Base-by-base conservation (phyloP, 805 yeast species). In the Metschnikowia peoriensis region DNA sequence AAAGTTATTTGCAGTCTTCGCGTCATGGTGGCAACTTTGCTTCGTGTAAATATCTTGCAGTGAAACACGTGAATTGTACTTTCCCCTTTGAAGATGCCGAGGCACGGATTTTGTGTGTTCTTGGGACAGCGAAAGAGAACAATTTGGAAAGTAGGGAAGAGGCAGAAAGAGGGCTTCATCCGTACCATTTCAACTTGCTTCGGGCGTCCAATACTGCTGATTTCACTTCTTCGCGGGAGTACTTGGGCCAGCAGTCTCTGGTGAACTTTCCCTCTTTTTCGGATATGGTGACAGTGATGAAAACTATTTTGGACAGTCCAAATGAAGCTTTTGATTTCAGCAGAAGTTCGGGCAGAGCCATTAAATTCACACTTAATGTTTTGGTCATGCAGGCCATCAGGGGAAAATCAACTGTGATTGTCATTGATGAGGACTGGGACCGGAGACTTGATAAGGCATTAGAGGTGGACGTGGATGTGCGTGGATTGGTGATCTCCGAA, bases 141-240 rank as follows among this genome's bases (percentile, higher is more conserved):
- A 76, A 85, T 51, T 76, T 88, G 1, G 96, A 89, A 59, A 83
- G 89, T 0, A 72, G 85, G 2, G 96, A 90, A 61, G 97, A 90
- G 65, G 86, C 97, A 0, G 67, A 66, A 6, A 83, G 82, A 56
- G 97, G 97, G 0, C 70, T 93, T 29, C 84, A 90, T 66, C 97
- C 97, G 0, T 81, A 87, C 65, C 86, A 92, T 89, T 88, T 84
- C 64, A 79, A 78, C 44, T 69, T 85, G 4, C 67, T 75, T 35
- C 69, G 67, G 40, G 73, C 86, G 0, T 68, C 82, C 2, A 76
- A 74, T 43, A 71, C 78, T 0, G 54, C 56, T 1, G 78, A 72
- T n/a, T 73, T 69, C 58, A 41, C 73, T 41, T 58, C 81, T 0
- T 77, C 83, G 0, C 41, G 66, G 3, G 81, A 78, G 28, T 61